Evolutionary conservation across 352 stramenopile species (phyloP), one percentile per base, ranked within the genome.

Genomic region (Phytophthora parvispora): DNA sequence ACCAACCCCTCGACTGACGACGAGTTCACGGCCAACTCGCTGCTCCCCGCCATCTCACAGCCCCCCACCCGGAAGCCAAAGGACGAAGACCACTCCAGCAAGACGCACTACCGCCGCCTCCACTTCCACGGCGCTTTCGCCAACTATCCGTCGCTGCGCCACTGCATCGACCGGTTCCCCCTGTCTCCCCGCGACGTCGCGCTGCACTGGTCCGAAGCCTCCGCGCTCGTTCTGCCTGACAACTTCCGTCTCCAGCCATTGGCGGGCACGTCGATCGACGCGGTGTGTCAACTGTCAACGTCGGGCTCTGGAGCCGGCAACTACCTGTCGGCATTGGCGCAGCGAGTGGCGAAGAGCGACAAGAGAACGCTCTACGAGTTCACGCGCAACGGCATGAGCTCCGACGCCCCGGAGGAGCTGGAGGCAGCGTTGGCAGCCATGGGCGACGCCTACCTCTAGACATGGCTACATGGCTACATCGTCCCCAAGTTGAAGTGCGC

Each of bases 321-420:
- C 7, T 94, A 89, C 43, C 57, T 96, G n/a, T 58, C 28, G 3
- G 43, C 64, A 22, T 58, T 91, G 27, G 80, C 75, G 29, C 69
- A 72, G 29, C 72, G 66, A 24, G 73, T 78, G 8, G 60, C 71
- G 34, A 71, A 57, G 32, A 83, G 54, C 20, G 83, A 94, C 65
- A 83, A 80, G 24, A 84, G 89, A 29, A 81, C 92, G 6, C 58
- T 92, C 31, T 91, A 89, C 65, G 86, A 96, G 64, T 96, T 90
- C 51, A 89, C 79, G 13, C 75, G 84, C 51, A 73, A 80, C 7
- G 89, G 89, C 4, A 94, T 96, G 89, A 90, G 78, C 64, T 65
- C 79, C 1, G 89, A 96, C 49, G 89, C 83, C 1, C 53, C 85
- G 0, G 77, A 90, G 49, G 86, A 96, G 40, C 58, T 94, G 15